Base-by-base conservation (phyloP, 73 alveolate genomes). In the Vitrella brassicaformis region DNA sequence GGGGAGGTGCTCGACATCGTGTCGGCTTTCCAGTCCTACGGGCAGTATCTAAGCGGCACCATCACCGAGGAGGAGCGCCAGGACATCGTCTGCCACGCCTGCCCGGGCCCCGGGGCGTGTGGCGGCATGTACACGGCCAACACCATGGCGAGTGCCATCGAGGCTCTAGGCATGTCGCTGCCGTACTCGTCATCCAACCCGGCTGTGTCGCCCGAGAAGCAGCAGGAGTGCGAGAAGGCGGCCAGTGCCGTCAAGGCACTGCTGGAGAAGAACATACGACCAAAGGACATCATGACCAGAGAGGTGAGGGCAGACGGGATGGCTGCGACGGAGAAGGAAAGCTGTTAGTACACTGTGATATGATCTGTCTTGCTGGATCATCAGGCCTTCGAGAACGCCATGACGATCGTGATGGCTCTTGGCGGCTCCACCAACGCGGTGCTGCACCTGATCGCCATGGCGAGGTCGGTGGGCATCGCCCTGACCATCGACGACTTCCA, bases 101-200 rank as follows among this genome's bases (percentile, higher is more conserved):
- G 86, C 64, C 86, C 86, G 10, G 86, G 86, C 28, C 75, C 81
- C 8, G 86, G 86, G n/a, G 86, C 86, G 10, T 79, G 86, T n/a
- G 80, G 81, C 25, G 86, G 86, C 31, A 79, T 79, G 86, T 70
- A 39, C 75, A 79, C 86, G 0, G 86, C 86, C 31, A 79, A 79
- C 68, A 72, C 86, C 47, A 79, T 79, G 86, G 81, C 80, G 25
- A 66, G 76, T 7, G 81, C 81, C 25, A 70, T 71, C 18, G 86
- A 79, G 81, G 86, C 70, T 10, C 73, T 79, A 1, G 86, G 86
- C 66, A 25, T 79, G 70, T 65, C 81, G 27, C 86, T 79, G 22
- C 86, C 86, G 0, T 71, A 67, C 66, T 66, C 80, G 26, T 47
- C 75, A 31, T 66, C 74, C 47, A 66, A 68, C 32, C 86, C 86